Conservation (phyloP, 2,329 filamentous ascomycete genomes). For the Zymoseptoria crescenta region DNA sequence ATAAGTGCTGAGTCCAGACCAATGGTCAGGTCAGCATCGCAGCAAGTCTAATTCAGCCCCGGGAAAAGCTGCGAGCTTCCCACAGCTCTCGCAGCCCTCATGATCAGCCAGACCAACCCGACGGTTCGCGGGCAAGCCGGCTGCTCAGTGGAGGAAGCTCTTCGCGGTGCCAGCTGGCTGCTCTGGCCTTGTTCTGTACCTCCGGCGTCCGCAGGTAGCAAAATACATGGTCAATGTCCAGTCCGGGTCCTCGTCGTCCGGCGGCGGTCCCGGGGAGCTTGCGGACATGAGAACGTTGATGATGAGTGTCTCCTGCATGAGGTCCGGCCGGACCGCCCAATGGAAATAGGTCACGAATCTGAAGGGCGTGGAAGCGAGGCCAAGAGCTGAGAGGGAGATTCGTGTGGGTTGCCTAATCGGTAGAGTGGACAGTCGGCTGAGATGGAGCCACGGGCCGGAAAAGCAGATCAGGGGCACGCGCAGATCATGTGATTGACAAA, state of each 20-base stretch:
- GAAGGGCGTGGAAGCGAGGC: background rate
- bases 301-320: background rate
- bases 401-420: background rate
- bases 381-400: background rate
- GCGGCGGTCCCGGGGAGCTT: no score
- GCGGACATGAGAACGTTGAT: background rate
- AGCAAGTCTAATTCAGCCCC: background rate
- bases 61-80: background rate
- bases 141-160: background rate
- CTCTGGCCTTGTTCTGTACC: background rate
- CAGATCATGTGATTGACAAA: background rate
- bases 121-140: background rate
- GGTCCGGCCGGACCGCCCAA: background rate
- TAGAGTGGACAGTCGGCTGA: background rate
- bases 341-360: background rate
- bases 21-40: background rate
- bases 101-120: no score
- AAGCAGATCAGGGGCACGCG: background rate
- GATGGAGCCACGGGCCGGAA: background rate
- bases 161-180: background rate
- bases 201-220: no score
- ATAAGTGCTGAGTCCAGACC: background rate
- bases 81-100: no score
- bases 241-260: background rate
- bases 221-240: background rate